Evolutionary conservation across 2,329 filamentous ascomycete species (phyloP).

Genomic region (Pseudocercospora cruenta): DNA sequence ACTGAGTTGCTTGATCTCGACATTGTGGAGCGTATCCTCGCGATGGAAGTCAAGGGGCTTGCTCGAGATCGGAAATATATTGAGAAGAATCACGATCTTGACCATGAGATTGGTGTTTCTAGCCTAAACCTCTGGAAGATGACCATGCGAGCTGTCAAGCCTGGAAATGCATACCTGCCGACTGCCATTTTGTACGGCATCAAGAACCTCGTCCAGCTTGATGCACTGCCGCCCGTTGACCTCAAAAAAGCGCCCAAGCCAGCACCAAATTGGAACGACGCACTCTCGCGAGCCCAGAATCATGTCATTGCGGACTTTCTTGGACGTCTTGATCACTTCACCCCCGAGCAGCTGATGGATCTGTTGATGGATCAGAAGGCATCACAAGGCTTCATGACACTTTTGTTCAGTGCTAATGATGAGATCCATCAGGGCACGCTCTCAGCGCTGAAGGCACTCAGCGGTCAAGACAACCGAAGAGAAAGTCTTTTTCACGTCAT

Average conservation of each 20-base stretch:
- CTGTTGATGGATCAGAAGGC: conserved; percentile 70
- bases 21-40: conserved; percentile 68
- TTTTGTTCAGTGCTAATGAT: conserved; percentile 79
- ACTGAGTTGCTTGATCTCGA: conserved; percentile 58
- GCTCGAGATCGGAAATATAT: conserved; percentile 71
- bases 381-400: conserved; percentile 74
- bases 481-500: conserved; percentile 66
- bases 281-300: conserved; percentile 64
- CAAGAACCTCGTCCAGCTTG: conserved; percentile 71
- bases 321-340: conserved; percentile 77
- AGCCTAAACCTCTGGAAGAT: conserved; percentile 79
- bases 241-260: conserved; percentile 51
- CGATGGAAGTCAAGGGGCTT: conserved; percentile 72
- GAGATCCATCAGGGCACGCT: conserved; percentile 78
- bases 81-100: conserved; percentile 62
- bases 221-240: conserved; percentile 62
- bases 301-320: conserved; percentile 74
- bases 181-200: conserved; percentile 73
- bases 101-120: conserved; percentile 68
- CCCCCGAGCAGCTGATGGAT: conserved; percentile 66
- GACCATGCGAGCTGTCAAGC: conserved; percentile 69
- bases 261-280: conserved; percentile 76
- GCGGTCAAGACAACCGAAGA: conserved; percentile 65
- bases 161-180: conserved; percentile 72
- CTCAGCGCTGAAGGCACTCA: conserved; percentile 81